Conservation (phyloP, 1,284 basidiomycete genomes). For the Austroboletus niveus region DNA sequence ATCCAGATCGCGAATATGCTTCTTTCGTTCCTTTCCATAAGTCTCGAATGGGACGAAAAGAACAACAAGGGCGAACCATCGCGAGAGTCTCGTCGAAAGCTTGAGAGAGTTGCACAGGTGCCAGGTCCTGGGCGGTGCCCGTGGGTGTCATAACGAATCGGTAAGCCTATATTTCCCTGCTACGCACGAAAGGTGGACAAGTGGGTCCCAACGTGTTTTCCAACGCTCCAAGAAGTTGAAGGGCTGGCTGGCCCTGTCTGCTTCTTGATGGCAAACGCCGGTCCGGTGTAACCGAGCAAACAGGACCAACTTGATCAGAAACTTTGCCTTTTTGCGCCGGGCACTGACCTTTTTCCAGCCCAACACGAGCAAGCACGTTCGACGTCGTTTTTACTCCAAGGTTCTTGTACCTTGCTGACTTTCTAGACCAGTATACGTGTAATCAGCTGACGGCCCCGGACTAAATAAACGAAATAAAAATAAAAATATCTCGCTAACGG, state of each 20-base stretch:
- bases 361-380: too few species aligned
- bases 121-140: not conserved
- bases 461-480: too few species aligned
- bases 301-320: not conserved
- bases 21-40: not conserved
- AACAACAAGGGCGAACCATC: too few species aligned
- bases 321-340: too few species aligned
- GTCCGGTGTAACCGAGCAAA: not conserved
- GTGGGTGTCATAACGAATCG: not conserved
- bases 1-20: conserved; percentile 10
- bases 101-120: not conserved
- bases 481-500: too few species aligned
- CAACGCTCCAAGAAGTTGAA: not conserved
- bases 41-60: too few species aligned
- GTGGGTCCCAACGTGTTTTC: not conserved
- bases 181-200: not conserved
- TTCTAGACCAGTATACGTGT: not conserved
- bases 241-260: not conserved
- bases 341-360: too few species aligned
- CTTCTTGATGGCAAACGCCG: too few species aligned
- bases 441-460: not conserved
- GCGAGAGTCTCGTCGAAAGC: too few species aligned
- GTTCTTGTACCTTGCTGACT: too few species aligned
- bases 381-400: too few species aligned
- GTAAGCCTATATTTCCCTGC: not conserved